These are phyloP conservation scores for Alisma plantagoaquatica DNA, from an alignment of 106 monocot species.

Conservation along the genomic window DNA sequence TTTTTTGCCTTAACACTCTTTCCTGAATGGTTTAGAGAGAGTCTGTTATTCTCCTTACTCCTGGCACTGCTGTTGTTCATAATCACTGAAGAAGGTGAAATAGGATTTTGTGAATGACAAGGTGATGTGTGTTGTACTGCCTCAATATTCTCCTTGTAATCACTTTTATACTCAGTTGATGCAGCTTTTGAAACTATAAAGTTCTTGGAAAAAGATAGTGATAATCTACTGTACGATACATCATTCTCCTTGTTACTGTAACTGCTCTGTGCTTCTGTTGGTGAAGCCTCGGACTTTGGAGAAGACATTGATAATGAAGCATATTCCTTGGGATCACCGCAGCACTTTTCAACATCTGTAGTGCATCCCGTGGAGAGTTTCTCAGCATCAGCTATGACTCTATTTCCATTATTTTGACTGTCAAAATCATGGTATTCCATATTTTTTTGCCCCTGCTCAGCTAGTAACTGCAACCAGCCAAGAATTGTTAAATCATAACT, in stretches of 20 bases:
- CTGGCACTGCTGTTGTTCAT: background rate
- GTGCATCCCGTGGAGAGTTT: no score
- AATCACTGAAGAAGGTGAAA: background rate
- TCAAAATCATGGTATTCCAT: no score
- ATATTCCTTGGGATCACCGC: no score
- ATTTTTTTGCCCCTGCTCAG: no score
- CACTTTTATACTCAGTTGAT: constrained; percentile 4
- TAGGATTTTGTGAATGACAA: constrained; percentile 3
- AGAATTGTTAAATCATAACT: no score
- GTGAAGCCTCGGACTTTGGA: constrained; percentile 3
- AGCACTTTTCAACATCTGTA: no score
- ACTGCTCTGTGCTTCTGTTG: constrained; percentile 7
- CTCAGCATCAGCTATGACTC: no score
- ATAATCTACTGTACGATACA: constrained; percentile 23
- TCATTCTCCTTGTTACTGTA: constrained; percentile 25
- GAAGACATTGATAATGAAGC: background rate
- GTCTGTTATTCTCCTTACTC: no score
- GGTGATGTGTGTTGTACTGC: constrained; percentile 8
- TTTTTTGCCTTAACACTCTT: background rate
- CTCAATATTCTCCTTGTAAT: constrained; percentile 33
- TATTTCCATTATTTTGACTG: no score
- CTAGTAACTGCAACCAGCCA: no score
- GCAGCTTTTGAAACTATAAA: no score
- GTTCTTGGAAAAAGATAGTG: constrained; percentile 31
- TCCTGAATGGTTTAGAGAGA: background rate